phyloP scores from a whole-genome alignment of 2,329 filamentous ascomycete genomes.

The Phyllosticta citriasiana region DNA sequence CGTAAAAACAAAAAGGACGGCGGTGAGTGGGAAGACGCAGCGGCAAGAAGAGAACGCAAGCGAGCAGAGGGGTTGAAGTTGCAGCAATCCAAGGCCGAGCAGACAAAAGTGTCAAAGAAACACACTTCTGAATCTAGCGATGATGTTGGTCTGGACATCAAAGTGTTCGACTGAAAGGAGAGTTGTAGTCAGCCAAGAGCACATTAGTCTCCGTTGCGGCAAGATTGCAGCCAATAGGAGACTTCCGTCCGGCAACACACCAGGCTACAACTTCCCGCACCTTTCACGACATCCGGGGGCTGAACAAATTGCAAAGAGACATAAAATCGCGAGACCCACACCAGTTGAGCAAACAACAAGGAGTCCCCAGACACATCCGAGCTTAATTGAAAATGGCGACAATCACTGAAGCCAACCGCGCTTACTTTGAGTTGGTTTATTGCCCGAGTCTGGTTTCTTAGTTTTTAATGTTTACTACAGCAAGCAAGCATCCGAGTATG shows the following conservation, averaged over 20 bases:
- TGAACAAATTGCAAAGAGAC: neutral
- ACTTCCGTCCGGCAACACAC: neutral
- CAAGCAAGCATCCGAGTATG: conserved; percentile 45
- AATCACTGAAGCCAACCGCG: conserved; percentile 25
- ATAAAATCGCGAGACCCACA: neutral
- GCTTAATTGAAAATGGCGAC: neutral
- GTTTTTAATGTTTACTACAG: conserved; percentile 25
- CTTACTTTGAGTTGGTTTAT: conserved; percentile 24
- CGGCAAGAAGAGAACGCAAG: conserved; percentile 29
- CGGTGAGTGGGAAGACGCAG: conserved; percentile 30
- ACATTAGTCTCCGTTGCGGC: neutral
- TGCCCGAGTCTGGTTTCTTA: neutral
- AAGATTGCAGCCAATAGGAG: conserved; percentile 13
- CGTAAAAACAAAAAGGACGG: conserved; percentile 25
- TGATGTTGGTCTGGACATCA: conserved; percentile 4
- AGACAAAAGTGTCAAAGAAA: neutral
- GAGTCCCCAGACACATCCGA: neutral
- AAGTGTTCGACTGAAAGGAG: conserved; percentile 5
- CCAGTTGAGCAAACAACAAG: neutral
- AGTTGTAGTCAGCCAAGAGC: neutral
- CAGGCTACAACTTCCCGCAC: neutral
- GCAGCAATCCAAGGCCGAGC: neutral
- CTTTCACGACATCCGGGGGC: neutral
- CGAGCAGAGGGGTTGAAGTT: conserved; percentile 34
- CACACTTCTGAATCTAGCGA: neutral